A percentile compares a stretch with the other conserved stretches of the same genome.
These are phyloP conservation scores for Byssochlamys sp. DNA, from an alignment of 2,329 filamentous ascomycete genomes.

Conservation along the genomic window DNA sequence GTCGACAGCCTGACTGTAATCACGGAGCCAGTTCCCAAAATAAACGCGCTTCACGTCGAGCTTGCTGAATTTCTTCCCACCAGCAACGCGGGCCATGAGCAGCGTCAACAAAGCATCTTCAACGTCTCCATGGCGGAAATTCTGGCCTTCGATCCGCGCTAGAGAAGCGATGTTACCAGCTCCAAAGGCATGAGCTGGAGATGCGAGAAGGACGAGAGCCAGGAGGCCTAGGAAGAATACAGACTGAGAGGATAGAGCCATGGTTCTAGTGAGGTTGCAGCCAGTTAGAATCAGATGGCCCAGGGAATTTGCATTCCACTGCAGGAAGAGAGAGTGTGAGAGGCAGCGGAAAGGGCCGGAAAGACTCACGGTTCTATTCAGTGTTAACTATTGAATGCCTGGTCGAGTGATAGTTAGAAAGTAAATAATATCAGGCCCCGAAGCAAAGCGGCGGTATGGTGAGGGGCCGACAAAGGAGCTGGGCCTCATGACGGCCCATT, in stretches of 20 bases:
- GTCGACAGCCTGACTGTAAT: conserved; percentile 90
- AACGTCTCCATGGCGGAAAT: conserved; percentile 86
- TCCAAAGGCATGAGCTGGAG: conserved; percentile 67
- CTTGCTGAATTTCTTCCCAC: conserved; percentile 77
- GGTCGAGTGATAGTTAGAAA: neutral
- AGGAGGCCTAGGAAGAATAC: conserved; percentile 34
- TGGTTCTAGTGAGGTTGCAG: conserved; percentile 1
- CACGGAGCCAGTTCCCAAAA: conserved; percentile 90
- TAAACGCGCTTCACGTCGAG: conserved; percentile 81
- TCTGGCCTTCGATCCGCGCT: conserved; percentile 71
- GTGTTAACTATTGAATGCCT: neutral
- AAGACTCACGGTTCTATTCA: neutral
- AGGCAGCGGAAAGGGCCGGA: neutral
- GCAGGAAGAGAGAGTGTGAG: neutral
- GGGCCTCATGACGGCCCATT: neutral
- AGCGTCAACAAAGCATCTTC: conserved; percentile 78
- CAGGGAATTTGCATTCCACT: neutral
- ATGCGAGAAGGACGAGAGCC: conserved; percentile 57
- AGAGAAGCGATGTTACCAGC: conserved; percentile 79
- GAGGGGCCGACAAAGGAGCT: neutral
- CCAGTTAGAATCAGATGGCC: neutral
- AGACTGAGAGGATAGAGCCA: conserved; percentile 18
- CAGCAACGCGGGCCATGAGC: conserved; percentile 52
- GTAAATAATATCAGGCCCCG: neutral
- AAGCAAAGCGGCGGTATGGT: no score